phyloP scores from a whole-genome alignment of 305 asterid species.

The Plantago lanceolata region DNA sequence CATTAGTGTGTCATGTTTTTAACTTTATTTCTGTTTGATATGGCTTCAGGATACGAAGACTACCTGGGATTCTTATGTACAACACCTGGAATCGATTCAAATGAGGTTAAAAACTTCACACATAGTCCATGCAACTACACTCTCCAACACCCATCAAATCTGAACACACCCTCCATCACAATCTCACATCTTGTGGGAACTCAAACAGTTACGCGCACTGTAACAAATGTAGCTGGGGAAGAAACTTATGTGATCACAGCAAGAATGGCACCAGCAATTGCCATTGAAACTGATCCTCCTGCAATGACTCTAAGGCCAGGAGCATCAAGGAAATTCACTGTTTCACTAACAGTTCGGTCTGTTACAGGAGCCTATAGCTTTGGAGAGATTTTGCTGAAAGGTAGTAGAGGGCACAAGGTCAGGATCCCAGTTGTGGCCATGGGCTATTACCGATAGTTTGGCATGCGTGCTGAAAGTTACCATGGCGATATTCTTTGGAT shows the following conservation, averaged over 20 bases:
- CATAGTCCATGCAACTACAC: constrained; percentile 87
- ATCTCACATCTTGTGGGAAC: constrained; percentile 91
- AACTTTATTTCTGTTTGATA: constrained; percentile 5
- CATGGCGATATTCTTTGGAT: constrained; percentile 46
- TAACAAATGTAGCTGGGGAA: constrained; percentile 79
- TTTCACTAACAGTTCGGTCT: constrained; percentile 76
- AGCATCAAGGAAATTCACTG: constrained; percentile 47
- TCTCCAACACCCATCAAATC: constrained; percentile 76
- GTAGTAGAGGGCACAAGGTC: constrained; percentile 89
- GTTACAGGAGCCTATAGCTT: constrained; percentile 77
- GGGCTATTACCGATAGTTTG: constrained; percentile 59
- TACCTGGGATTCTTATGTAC: constrained; percentile 96
- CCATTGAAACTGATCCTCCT: constrained; percentile 81
- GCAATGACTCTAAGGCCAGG: constrained; percentile 89
- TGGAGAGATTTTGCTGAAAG: constrained; percentile 81
- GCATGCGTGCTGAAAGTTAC: constrained; percentile 12
- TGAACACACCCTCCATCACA: constrained; percentile 80
- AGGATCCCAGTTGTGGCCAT: constrained; percentile 73
- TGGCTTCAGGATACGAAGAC: constrained; percentile 65
- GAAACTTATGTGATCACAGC: constrained; percentile 83
- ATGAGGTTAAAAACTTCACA: constrained; percentile 64
- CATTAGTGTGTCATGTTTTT: background rate
- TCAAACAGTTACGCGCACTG: constrained; percentile 65
- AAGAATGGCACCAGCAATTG: constrained; percentile 85
- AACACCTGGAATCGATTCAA: constrained; percentile 66